Percentiles rank a stretch among this genome's conserved stretches.
These are phyloP conservation scores for Panaeolus cyanescens DNA, from an alignment of 768 basidiomycete genomes.

Conservation along the genomic window DNA sequence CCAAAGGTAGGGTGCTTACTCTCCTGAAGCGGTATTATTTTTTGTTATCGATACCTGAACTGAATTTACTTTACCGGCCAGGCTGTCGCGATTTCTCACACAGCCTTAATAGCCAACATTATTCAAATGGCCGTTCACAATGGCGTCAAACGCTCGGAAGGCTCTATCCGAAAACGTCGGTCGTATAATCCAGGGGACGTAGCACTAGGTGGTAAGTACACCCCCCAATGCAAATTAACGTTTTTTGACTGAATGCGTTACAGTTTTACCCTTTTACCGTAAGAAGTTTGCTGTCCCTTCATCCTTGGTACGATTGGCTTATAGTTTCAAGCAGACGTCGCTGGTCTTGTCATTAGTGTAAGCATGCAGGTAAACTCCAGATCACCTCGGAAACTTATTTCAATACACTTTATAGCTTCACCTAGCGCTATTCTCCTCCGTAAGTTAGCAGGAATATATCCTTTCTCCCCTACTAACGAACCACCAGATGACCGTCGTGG, in stretches of 20 bases:
- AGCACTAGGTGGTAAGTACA: constrained; percentile 34
- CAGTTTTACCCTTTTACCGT: constrained; percentile 45
- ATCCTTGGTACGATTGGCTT: not conserved
- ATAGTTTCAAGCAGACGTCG: constrained; percentile 23
- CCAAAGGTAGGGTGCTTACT: constrained; percentile 48
- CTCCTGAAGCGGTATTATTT: not conserved
- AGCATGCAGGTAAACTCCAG: constrained; percentile 15
- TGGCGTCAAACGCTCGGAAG: constrained; percentile 22
- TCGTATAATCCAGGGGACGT: constrained; percentile 54
- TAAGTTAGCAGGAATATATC: constrained; percentile 20
- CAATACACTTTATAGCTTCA: constrained; percentile 44
- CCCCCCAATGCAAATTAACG: not conserved
- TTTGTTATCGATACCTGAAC: not conserved
- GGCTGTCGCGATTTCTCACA: constrained; percentile 56
- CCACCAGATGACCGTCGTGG: constrained; percentile 50
- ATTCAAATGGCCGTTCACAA: constrained; percentile 51
- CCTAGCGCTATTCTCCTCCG: constrained; percentile 53
- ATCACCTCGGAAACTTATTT: constrained; percentile 12
- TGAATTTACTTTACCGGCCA: constrained; percentile 19
- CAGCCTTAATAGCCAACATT: constrained; percentile 56
- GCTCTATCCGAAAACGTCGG: constrained; percentile 22
- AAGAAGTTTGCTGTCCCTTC: constrained; percentile 22
- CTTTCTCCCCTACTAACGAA: not conserved
- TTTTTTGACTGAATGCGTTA: constrained; percentile 10
- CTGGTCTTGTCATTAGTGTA: constrained; percentile 57